phyloP scores from a whole-genome alignment of 352 stramenopile genomes.

The Pythium aristosporum region DNA sequence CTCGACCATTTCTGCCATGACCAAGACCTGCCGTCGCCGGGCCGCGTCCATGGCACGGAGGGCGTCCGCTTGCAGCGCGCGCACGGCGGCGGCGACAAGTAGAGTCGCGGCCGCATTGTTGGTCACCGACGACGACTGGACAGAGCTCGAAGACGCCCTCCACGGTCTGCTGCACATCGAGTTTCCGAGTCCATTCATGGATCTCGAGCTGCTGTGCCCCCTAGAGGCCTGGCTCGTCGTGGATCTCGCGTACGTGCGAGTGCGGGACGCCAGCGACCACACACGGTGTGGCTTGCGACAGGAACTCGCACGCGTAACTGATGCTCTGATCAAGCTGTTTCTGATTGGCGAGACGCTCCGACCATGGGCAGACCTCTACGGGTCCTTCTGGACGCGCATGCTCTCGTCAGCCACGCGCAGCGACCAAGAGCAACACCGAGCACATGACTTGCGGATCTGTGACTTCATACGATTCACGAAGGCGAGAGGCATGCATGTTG shows the following conservation, averaged over 20 bases:
- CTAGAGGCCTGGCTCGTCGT: neutral
- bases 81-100: neutral
- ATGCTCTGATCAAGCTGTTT: neutral
- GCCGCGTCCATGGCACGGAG: neutral
- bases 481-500: neutral
- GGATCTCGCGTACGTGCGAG: neutral
- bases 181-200: constrained; percentile 2
- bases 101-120: neutral
- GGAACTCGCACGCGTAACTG: neutral
- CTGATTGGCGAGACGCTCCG: neutral
- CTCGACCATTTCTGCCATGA: neutral
- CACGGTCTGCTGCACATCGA: neutral
- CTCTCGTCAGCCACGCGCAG: neutral
- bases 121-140: neutral
- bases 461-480: neutral
- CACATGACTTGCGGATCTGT: neutral
- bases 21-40: neutral
- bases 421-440: neutral
- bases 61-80: neutral
- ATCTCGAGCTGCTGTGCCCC: neutral
- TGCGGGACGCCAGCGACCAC: neutral
- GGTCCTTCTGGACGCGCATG: neutral
- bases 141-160: neutral
- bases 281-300: neutral
- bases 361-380: neutral